A percentile compares a stretch with the other conserved stretches of the same genome.
phyloP scores from a whole-genome alignment of 495 filamentous ascomycete species.

The Xylaria telfairii region DNA sequence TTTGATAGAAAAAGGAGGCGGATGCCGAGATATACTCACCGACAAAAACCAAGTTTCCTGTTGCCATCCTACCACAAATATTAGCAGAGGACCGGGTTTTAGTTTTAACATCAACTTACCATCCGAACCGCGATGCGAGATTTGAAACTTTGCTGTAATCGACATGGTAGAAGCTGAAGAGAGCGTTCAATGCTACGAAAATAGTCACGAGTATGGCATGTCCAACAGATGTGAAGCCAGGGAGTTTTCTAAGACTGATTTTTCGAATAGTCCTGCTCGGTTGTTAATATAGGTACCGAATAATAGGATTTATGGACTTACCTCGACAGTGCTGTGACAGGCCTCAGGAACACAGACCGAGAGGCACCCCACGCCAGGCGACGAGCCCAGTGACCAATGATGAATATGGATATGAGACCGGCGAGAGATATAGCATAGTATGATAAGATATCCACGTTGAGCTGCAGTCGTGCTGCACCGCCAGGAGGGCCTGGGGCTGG shows the following conservation, averaged over 20 bases:
- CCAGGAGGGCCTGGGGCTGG: neutral
- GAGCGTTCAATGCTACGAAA: constrained; percentile 59
- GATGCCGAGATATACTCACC: constrained; percentile 9
- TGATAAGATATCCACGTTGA: constrained; percentile 43
- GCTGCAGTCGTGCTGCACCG: constrained; percentile 32
- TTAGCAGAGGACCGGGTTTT: constrained; percentile 13
- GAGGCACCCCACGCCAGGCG: constrained; percentile 29
- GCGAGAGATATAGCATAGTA: constrained; percentile 53
- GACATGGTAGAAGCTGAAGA: constrained; percentile 55
- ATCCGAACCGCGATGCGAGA: constrained; percentile 53
- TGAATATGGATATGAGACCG: constrained; percentile 57
- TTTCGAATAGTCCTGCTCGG: constrained; percentile 28
- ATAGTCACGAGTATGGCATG: constrained; percentile 53
- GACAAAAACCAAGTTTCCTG: constrained; percentile 60
- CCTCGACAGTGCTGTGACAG: constrained; percentile 31
- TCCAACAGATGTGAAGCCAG: constrained; percentile 59
- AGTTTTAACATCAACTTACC: constrained; percentile 46
- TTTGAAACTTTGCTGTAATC: constrained; percentile 40
- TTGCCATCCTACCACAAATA: constrained; percentile 52
- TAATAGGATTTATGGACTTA: constrained; percentile 27
- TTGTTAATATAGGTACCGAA: constrained; percentile 30
- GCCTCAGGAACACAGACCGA: constrained; percentile 28
- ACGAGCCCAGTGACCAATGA: constrained; percentile 55
- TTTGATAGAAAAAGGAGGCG: neutral
- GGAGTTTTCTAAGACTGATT: constrained; percentile 52